These are phyloP conservation scores for Hypoxylon sp. DNA, from an alignment of 2,329 filamentous ascomycete genomes.

Conservation along the genomic window DNA sequence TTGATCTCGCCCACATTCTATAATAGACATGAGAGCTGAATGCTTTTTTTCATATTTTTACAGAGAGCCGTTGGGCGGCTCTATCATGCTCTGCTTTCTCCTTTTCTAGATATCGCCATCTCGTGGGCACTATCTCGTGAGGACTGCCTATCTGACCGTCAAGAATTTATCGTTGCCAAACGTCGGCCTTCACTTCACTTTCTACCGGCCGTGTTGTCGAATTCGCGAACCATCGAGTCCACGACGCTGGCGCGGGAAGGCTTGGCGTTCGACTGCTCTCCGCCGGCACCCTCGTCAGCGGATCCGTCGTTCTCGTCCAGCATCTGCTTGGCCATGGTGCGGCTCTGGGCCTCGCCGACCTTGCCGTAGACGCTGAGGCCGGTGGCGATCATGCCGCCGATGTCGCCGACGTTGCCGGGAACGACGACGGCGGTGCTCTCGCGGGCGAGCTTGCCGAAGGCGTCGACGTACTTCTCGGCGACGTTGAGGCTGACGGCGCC, in stretches of 20 bases:
- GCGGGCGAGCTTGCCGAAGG: conserved; percentile 89
- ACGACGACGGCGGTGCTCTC: conserved; percentile 96
- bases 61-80: not conserved
- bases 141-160: too few relatives aligned
- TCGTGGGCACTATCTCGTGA: too few relatives aligned
- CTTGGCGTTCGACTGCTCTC: conserved; percentile 32
- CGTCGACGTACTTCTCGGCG: conserved; percentile 97
- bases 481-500: conserved; percentile 86
- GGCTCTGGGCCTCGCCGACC: conserved; percentile 81
- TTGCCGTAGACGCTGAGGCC: conserved; percentile 96
- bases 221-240: conserved; percentile 45
- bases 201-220: conserved; percentile 43
- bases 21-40: not conserved
- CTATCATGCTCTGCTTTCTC: not conserved
- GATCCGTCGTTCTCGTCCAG: conserved; percentile 47
- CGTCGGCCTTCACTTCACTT: conserved; percentile 22
- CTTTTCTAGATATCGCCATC: not conserved
- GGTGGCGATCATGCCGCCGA: conserved; percentile 95
- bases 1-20: conserved; percentile 7
- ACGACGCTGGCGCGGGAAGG: conserved; percentile 35
- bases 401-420: conserved; percentile 95
- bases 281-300: conserved; percentile 22
- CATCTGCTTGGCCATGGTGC: conserved; percentile 65
- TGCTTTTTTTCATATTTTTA: not conserved
- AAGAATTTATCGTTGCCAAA: not conserved